Base-by-base conservation (phyloP, 2,329 filamentous ascomycete species). In the Xylariaceae sp. region DNA sequence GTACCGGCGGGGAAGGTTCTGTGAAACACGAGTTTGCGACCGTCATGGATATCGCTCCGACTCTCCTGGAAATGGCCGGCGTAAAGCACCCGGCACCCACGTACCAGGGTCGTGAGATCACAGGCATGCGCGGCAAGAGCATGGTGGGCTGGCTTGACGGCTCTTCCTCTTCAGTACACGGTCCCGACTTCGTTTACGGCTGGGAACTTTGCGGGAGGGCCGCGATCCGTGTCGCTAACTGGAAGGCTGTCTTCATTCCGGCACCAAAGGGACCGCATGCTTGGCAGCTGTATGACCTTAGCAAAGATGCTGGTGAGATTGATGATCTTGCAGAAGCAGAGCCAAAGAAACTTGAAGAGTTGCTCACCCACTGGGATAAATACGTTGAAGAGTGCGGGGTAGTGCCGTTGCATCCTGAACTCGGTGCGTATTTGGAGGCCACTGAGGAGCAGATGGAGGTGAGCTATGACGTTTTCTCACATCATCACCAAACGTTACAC, bases 1-100 rank as follows among this genome's bases (percentile, higher is more conserved):
- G 35, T 14, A 33, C 19, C 11, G 12, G n/a, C 17, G 22, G 63
- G 12, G 42, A 37, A 40, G 40, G 62, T 5, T 27, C 43, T 19
- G 73, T 78, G 47, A 72, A 71, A 4, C 65, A 72, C 57, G 64
- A 70, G 36, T 79, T 79, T 60, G 69, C 73, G 3, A 76, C 73
- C 0, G 72, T 75, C 29, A 76, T 76, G 73, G 73, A 77, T 48
- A 65, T 77, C 2, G 66, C 71, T 2, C 74, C 73, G 0, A 72
- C 73, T 2, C 64, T 75, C 19, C 64, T 75, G 25, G 72, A 75
- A 6, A 67, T 75, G 60, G 71, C 71, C 1, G 70, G 69, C 20
- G 58, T 73, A 34, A 55, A 63, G 33, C 77, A 58, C 35, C 58
- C 55, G 5, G 48, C 46, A n/a, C 48, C 52, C 4, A n/a, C 34